Evolutionary conservation across 108 stramenopile genomes (phyloP), one percentile per base, ranked within the genome.

Genomic region (Conticribra weissflogii): DNA sequence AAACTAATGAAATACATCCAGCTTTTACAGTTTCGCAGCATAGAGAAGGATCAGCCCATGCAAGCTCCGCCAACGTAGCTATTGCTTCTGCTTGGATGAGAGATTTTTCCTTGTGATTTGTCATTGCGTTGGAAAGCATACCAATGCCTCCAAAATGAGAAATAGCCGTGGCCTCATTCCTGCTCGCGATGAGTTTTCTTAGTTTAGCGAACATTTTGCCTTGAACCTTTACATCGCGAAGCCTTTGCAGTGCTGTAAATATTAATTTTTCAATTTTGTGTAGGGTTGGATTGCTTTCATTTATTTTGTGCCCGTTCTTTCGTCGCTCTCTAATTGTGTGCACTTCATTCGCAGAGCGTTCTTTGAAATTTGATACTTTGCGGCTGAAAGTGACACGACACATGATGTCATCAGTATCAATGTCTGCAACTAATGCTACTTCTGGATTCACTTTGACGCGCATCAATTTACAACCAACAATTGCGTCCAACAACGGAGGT

Each of bases 41-140:
- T 8, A 72, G 36, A 14, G 23, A 45, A 12, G 67, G 75, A 60
- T 29, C 36, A 24, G 33, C 45, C 66, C 75, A 68, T 18, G 30
- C 41, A 3, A 76, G 63, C 36, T 76, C 67, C 25, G 54, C 41
- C 57, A 76, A 48, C 3, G 75, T 63, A 8, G 17, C 48, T 2
- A 76, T 61, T 21, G 67, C 60, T 34, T 76, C 67, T 9, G 54
- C 61, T 44, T 76, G 75, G 4, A 61, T 61, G 45, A 18, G 31
- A 9, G 66, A 17, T 24, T 41, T 14, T 2, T 32, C 50, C 14
- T 27, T 2, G 36, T 75, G 74, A 54, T 59, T 45, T 19, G 22
- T 24, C 74, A 75, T 54, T 7, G 74, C 51, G 45, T 53, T 60
- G 3, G 25, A 5, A 0, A 75, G 51, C 51, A 75, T 46, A n/a